Conservation (phyloP, 306 rosid species). For the Pterocarpus santalinus region DNA sequence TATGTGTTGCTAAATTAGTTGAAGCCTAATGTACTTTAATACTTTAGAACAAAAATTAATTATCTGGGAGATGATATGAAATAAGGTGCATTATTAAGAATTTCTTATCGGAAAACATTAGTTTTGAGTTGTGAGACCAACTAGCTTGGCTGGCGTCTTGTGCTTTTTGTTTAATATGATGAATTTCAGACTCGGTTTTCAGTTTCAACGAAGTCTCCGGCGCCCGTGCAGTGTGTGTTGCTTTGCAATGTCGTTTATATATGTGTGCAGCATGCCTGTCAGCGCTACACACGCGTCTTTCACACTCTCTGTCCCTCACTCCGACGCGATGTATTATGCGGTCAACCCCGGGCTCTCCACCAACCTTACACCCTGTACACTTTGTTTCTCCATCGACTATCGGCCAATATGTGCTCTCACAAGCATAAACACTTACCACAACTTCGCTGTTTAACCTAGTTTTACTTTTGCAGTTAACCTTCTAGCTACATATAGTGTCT, state of each 20-base stretch:
- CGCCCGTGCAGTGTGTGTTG: constrained; percentile 44
- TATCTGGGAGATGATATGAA: no score
- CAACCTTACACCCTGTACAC: neutral
- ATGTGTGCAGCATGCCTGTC: constrained; percentile 51
- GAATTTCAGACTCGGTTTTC: no score
- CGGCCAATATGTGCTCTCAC: neutral
- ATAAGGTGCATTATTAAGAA: no score
- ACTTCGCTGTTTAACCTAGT: no score
- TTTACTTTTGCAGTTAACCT: no score
- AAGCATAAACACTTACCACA: no score
- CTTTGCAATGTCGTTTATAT: constrained; percentile 3
- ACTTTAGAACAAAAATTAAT: no score
- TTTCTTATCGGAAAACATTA: no score
- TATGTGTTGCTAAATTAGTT: no score
- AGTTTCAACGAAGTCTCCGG: constrained; percentile 55
- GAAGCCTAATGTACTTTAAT: no score
- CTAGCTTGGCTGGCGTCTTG: constrained; percentile 5
- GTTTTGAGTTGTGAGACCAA: neutral
- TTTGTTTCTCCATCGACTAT: neutral
- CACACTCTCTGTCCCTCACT: neutral
- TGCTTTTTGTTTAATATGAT: neutral
- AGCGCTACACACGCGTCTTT: constrained; percentile 55
- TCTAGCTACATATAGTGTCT: no score
- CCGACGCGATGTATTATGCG: constrained; percentile 32
- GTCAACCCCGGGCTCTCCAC: constrained; percentile 35